Evolutionary conservation across 2,329 filamentous ascomycete species (phyloP), one percentile per base, ranked within the genome.

Genomic region (Orbilia quercus): DNA sequence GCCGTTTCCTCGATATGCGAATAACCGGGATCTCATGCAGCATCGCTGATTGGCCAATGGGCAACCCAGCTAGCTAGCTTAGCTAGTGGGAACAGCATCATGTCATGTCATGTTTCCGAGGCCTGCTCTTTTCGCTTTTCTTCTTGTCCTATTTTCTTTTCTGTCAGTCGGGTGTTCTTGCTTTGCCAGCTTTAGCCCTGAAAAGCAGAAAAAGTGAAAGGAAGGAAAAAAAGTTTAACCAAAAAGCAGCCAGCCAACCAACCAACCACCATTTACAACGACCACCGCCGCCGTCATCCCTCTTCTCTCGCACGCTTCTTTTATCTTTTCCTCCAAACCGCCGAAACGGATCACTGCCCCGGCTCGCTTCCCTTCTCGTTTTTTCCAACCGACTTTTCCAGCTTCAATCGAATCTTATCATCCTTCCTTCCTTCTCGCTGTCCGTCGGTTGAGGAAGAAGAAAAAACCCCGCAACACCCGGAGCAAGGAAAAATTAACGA

Each of bases 391-490:
- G 25, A 16, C 53, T 47, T 11, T 5, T 25, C 20, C 50, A 55
- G 18, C 66, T 4, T 25, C 54, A 60, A 36, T 54, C 53, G 36
- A 31, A 7, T 18, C 25, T 12, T 51, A 12, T 31, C 48, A 31
- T 6, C 34, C 28, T 7, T 58, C 45, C 7, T 55, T 25, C 51
- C 23, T 47, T n/a, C n/a, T n/a, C n/a, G n/a, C n/a, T n/a, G n/a
- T n/a, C n/a, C 28, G 23, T 60, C 34, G 40, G 14, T 47, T 18
- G 28, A 31, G 9, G 28, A 23, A 36, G 50, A 42, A 60, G n/a
- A n/a, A 55, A 71, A 71, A 71, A 71, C 66, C 66, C 66, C 66
- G 66, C 66, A 72, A 72, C 66, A 64, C 59, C 66, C 58, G 42
- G 40, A 31, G 25, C 28, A 45, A 28, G 12, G 14, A 47, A 36